phyloP scores from a whole-genome alignment of 2,329 filamentous ascomycete genomes.

The Fusarium sp. region DNA sequence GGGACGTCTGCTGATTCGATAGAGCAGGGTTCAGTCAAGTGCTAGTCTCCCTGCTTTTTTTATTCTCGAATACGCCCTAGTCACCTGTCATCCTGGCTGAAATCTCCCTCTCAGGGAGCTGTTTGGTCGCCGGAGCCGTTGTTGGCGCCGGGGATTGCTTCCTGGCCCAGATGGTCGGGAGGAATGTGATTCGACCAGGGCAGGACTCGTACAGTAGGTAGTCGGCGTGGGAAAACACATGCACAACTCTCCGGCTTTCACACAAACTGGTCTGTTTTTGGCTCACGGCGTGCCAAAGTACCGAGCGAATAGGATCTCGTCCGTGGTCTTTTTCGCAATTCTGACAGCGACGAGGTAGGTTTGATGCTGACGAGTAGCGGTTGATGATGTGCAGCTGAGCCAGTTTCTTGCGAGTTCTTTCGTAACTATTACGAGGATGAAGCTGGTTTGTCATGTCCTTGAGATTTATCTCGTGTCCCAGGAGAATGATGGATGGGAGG shows the following conservation, averaged over 20 bases:
- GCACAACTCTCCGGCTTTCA: conserved; percentile 28
- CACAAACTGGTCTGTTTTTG: conserved; percentile 22
- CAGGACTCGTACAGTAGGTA: background rate
- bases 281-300: conserved; percentile 34
- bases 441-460: conserved; percentile 12
- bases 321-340: conserved; percentile 23
- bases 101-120: conserved; percentile 33
- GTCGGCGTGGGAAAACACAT: conserved; percentile 18
- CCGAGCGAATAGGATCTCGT: conserved; percentile 39
- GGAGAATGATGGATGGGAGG: background rate
- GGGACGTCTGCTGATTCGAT: conserved; percentile 33
- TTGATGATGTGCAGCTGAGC: conserved; percentile 7
- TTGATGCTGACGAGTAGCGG: conserved; percentile 34
- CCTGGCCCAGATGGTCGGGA: conserved; percentile 43
- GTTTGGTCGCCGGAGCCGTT: conserved; percentile 37
- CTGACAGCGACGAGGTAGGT: conserved; percentile 27
- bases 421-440: conserved; percentile 18
- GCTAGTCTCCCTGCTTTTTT: conserved; percentile 37
- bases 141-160: conserved; percentile 41
- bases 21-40: conserved; percentile 11
- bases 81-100: conserved; percentile 30
- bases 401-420: background rate
- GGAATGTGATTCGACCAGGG: conserved; percentile 42
- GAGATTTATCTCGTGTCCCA: background rate
- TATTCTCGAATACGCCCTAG: conserved; percentile 40